Percentiles rank a stretch among this genome's conserved stretches.
These are phyloP conservation scores for Micractinium conductrix DNA, from an alignment of 139 green algal genomes.

Conservation along the genomic window DNA sequence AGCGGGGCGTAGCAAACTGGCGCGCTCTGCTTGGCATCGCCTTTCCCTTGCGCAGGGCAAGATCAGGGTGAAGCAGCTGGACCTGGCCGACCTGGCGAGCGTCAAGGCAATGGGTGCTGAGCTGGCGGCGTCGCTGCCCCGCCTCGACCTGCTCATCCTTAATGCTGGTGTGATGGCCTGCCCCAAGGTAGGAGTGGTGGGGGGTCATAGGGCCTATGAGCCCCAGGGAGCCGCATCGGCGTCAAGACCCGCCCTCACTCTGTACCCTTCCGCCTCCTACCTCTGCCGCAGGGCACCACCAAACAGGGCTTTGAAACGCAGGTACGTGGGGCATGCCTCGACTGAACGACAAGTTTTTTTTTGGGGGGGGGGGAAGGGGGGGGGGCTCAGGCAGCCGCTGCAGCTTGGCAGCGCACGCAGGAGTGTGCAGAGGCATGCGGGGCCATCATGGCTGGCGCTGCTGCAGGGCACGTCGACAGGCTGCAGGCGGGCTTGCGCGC, in stretches of 20 bases:
- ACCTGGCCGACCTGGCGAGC: slow-evolving; percentile 68
- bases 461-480: no score
- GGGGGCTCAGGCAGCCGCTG: background rate
- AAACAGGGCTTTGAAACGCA: slow-evolving; percentile 76
- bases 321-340: background rate
- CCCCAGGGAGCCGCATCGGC: no score
- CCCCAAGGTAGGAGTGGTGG: no score
- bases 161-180: slow-evolving; percentile 77
- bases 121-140: slow-evolving; percentile 49
- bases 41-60: slow-evolving; percentile 37
- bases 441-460: no score
- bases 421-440: background rate
- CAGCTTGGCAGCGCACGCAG: no score
- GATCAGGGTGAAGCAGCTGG: slow-evolving; percentile 55
- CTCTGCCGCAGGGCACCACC: no score
- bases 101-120: slow-evolving; percentile 57
- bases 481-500: no score
- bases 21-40: no score
- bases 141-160: slow-evolving; percentile 79
- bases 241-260: no score
- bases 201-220: no score
- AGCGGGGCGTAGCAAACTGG: no score
- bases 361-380: slow-evolving; percentile 36
- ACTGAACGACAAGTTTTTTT: background rate
- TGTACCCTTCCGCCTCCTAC: no score